Conservation (phyloP, 2,329 filamentous ascomycete genomes). For the Rhynchosporium agropyri region DNA sequence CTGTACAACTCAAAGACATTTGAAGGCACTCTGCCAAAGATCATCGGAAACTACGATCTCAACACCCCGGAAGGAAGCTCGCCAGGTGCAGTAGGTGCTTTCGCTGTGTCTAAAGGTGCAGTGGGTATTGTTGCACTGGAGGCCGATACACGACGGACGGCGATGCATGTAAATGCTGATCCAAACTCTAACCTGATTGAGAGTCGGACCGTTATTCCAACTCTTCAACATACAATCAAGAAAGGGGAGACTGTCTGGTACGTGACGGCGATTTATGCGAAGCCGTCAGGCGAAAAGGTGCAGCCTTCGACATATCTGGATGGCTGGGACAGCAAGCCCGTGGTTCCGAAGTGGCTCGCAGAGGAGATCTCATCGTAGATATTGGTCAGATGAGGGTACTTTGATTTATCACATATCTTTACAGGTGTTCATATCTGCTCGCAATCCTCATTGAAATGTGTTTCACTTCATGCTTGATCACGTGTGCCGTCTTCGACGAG, state of each 20-base stretch:
- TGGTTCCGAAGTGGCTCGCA: slow-evolving; percentile 62
- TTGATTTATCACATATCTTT: not conserved
- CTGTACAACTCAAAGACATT: slow-evolving; percentile 49
- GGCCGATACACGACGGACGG: slow-evolving; percentile 45
- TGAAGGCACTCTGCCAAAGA: slow-evolving; percentile 56
- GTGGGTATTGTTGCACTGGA: slow-evolving; percentile 59
- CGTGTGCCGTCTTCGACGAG: not conserved
- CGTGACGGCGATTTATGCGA: slow-evolving; percentile 70
- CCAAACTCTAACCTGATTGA: slow-evolving; percentile 79
- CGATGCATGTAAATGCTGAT: slow-evolving; percentile 73
- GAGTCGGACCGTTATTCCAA: slow-evolving; percentile 71
- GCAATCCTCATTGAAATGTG: not conserved
- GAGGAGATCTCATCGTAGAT: slow-evolving; percentile 35
- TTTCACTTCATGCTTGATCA: not conserved
- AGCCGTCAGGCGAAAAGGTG: slow-evolving; percentile 59
- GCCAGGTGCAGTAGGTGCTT: slow-evolving; percentile 54
- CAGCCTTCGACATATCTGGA: slow-evolving; percentile 56
- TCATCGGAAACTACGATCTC: slow-evolving; percentile 64
- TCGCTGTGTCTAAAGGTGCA: slow-evolving; percentile 57
- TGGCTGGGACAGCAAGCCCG: slow-evolving; percentile 62
- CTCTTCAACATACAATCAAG: slow-evolving; percentile 63
- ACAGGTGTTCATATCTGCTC: not conserved
- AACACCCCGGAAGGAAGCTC: slow-evolving; percentile 56
- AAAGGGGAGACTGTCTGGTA: slow-evolving; percentile 66
- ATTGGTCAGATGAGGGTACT: not conserved